Percentiles rank a stretch among this genome's conserved stretches.
These are phyloP conservation scores for Auriscalpium orientale DNA, from an alignment of 768 basidiomycete species.

Conservation along the genomic window DNA sequence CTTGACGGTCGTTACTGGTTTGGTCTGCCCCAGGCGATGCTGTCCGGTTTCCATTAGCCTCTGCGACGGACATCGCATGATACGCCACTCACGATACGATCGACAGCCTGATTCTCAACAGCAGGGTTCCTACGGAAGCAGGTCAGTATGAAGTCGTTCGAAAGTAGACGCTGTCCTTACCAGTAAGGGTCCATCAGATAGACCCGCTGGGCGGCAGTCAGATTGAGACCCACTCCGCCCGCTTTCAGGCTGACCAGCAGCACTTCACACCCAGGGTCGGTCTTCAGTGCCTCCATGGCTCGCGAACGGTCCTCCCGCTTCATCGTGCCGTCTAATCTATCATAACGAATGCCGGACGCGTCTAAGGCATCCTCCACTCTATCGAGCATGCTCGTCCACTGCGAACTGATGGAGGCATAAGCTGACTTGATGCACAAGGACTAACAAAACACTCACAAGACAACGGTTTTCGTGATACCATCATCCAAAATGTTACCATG, in stretches of 20 bases:
- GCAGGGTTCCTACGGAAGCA: constrained; percentile 75
- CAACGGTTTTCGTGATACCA: constrained; percentile 79
- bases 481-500: constrained; percentile 66
- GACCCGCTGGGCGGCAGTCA: constrained; percentile 88
- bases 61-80: background rate
- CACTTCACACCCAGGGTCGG: constrained; percentile 87
- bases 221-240: constrained; percentile 93
- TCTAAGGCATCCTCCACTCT: constrained; percentile 89
- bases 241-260: constrained; percentile 93
- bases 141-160: background rate
- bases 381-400: constrained; percentile 93
- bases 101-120: constrained; percentile 96
- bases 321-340: constrained; percentile 96
- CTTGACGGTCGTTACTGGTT: constrained; percentile 86
- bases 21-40: constrained; percentile 95
- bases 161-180: constrained; percentile 30
- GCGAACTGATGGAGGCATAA: constrained; percentile 49
- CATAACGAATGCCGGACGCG: constrained; percentile 74
- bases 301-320: constrained; percentile 87
- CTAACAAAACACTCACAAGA: constrained; percentile 60
- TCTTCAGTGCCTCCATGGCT: constrained; percentile 89
- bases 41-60: constrained; percentile 23
- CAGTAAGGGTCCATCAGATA: constrained; percentile 98
- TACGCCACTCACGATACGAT: constrained; percentile 72
- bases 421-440: constrained; percentile 7